phyloP scores from a whole-genome alignment of 108 stramenopile species.

The Cyclotella baltica region DNA sequence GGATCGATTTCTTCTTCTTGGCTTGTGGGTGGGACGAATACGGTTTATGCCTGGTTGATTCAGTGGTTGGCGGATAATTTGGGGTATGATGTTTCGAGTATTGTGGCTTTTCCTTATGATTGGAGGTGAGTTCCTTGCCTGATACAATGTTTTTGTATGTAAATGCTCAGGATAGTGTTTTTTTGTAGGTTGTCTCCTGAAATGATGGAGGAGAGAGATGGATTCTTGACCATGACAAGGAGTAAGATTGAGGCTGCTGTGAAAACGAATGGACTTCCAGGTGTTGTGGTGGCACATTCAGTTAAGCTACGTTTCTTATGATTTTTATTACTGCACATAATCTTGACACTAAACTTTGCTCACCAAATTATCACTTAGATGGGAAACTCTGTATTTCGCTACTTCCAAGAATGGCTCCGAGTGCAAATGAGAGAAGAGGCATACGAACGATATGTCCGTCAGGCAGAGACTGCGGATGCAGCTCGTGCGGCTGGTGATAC shows the following conservation, averaged over 20 bases:
- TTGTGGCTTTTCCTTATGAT: slow-evolving; percentile 89
- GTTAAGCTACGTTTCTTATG: slow-evolving; percentile 37
- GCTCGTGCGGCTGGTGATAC: slow-evolving; percentile 40
- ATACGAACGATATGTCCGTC: slow-evolving; percentile 57
- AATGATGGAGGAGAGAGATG: slow-evolving; percentile 58
- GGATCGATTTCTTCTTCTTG: slow-evolving; percentile 67
- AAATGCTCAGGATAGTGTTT: neutral
- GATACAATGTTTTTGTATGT: neutral
- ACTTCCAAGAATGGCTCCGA: slow-evolving; percentile 85
- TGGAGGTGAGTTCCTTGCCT: slow-evolving; percentile 60
- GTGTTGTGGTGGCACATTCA: slow-evolving; percentile 90
- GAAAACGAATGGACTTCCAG: slow-evolving; percentile 69
- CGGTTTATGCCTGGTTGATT: slow-evolving; percentile 89
- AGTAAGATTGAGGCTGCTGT: slow-evolving; percentile 81
- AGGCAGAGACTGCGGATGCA: slow-evolving; percentile 41
- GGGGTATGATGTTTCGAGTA: slow-evolving; percentile 83
- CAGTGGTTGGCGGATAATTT: slow-evolving; percentile 88
- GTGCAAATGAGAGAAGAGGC: slow-evolving; percentile 80
- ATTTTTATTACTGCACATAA: neutral
- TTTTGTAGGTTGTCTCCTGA: slow-evolving; percentile 1
- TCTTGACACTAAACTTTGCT: neutral
- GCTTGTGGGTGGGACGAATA: slow-evolving; percentile 84
- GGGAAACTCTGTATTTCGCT: slow-evolving; percentile 86
- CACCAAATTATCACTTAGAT: slow-evolving; percentile 36
- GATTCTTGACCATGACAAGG: slow-evolving; percentile 64